phyloP scores from a whole-genome alignment of 805 yeast species.

The Aciculoconidium aculeatum region DNA sequence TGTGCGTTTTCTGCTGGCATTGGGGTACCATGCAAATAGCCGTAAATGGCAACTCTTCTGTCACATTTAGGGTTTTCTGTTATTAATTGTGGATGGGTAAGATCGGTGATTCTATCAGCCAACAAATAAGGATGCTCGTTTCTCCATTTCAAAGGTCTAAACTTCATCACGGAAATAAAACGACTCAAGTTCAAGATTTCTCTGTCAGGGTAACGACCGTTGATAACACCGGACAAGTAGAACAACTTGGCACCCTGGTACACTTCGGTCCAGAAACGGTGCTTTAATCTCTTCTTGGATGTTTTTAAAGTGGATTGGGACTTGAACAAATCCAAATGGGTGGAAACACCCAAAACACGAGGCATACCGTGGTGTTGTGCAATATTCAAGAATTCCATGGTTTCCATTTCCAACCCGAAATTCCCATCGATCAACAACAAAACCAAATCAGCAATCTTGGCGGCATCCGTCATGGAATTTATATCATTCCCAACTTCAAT shows the following conservation, averaged over 20 bases:
- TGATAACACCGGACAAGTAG: conserved; percentile 89
- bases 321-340: conserved; percentile 92
- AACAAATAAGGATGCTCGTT: conserved; percentile 94
- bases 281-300: conserved; percentile 84
- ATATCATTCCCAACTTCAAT: conserved; percentile 90
- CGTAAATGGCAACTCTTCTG: conserved; percentile 86
- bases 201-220: conserved; percentile 96
- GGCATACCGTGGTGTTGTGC: conserved; percentile 99
- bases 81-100: conserved; percentile 84
- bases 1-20: conserved; percentile 60
- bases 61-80: conserved; percentile 79
- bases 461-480: conserved; percentile 93
- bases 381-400: conserved; percentile 94
- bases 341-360: conserved; percentile 87
- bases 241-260: conserved; percentile 96
- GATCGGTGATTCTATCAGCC: conserved; percentile 87
- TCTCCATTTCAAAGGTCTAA: conserved; percentile 98
- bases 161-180: conserved; percentile 94
- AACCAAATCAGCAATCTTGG: conserved; percentile 91
- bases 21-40: conserved; percentile 93
- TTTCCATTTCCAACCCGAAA: conserved; percentile 98
- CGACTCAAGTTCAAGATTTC: conserved; percentile 88
- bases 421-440: conserved; percentile 90
- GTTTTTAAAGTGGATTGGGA: conserved; percentile 85
- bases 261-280: conserved; percentile 98